Evolutionary conservation across 495 filamentous ascomycete species (phyloP), one percentile per base, ranked within the genome.

Genomic region (Thermochaetoides thermophila): DNA sequence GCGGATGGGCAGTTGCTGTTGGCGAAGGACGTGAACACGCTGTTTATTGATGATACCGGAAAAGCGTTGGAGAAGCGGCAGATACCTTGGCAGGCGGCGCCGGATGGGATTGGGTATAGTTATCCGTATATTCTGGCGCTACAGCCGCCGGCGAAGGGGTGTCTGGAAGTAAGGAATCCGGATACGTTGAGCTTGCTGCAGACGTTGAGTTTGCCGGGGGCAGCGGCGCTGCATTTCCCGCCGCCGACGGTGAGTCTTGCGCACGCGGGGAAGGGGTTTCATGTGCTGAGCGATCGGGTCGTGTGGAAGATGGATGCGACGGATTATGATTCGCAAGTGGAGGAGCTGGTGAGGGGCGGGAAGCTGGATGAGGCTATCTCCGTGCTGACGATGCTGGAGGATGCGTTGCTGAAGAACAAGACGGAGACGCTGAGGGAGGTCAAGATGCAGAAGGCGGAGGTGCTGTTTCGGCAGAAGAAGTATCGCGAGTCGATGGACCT

Each of bases 291-390:
- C 43, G 85, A 95, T 20, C 68, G 86, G 11, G 76, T 64, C 14
- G 81, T 99, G 19, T 99, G 91, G 91, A 76, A 85, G 31, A 94
- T 96, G 89, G 78, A 76, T 28, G 77, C 85, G n/a, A 68, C 81
- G 27, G 80, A 86, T 33, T 99, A 99, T 43, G 84, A 94, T 46
- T 73, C 78, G 0, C 89, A 99, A 46, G 76, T 99, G 18, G 76
- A 86, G 34, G 72, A 91, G 29, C 64, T 99, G 21, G 70, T 92
- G 3, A 69, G 76, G 27, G 76, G 70, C 32, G 78, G 69, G 5
- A 73, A 73, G 43, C 74, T 84, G 27, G 87, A 99, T 44, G 89
- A 99, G 53, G 91, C 89, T 1, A 81, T 95, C 34, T 94, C 84
- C 45, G 54, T 99, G 7, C 57, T 94, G 2, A 65, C 63, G 26